phyloP scores from a whole-genome alignment of 202 grass and related monocot species.

The Alloteropsis angusta region DNA sequence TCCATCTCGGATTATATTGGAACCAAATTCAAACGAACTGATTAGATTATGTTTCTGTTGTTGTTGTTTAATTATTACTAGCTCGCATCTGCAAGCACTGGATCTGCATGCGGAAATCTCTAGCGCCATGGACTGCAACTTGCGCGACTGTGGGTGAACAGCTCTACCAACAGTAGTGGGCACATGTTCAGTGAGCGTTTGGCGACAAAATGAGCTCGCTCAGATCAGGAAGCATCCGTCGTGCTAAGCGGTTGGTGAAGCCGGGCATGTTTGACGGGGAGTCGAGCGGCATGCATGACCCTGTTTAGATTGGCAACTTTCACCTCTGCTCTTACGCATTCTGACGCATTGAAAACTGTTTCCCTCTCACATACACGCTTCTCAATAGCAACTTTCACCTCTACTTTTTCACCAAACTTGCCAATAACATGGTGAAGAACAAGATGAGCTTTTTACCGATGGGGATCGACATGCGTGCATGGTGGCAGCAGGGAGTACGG shows the following conservation, averaged over 20 bases:
- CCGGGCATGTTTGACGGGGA: background rate
- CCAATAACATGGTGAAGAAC: too few species aligned
- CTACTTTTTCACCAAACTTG: too few species aligned
- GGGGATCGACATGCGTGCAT: background rate
- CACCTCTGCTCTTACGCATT: too few species aligned
- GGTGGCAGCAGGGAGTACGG: background rate
- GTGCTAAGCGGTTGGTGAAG: conserved; percentile 19
- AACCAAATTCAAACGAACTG: background rate
- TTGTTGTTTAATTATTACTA: background rate
- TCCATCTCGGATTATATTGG: background rate
- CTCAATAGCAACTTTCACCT: too few species aligned
- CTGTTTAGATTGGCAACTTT: too few species aligned
- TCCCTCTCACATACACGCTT: too few species aligned
- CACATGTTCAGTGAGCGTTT: background rate
- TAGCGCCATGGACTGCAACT: background rate
- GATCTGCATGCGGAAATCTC: background rate
- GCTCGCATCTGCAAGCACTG: background rate
- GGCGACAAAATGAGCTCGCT: background rate
- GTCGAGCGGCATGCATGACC: too few species aligned
- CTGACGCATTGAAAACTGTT: too few species aligned
- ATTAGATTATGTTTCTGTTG: background rate
- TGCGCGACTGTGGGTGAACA: background rate
- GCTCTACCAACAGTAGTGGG: background rate
- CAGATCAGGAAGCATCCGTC: conserved; percentile 19
- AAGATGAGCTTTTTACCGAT: background rate